Evolutionary conservation across 306 rosid genomes (phyloP).

Genomic region (Trifolium subterraneum): DNA sequence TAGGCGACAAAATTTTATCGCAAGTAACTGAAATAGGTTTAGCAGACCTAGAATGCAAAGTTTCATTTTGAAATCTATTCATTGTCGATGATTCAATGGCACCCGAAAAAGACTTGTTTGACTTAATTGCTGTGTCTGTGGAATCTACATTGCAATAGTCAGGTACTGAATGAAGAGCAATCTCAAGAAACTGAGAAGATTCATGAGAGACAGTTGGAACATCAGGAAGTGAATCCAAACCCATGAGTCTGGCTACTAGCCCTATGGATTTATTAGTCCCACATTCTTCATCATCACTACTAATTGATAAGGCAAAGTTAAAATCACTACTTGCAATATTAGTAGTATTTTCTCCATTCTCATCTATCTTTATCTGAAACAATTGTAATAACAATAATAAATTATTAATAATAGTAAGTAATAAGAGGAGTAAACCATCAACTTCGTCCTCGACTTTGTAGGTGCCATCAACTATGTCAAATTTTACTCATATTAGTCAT

Average conservation of each 20-base stretch:
- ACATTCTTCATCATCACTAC: conserved; percentile 61
- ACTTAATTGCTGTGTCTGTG: conserved; percentile 50
- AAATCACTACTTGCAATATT: conserved; percentile 54
- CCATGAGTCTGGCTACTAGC: conserved; percentile 88
- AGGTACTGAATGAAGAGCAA: conserved; percentile 38
- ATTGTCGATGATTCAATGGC: conserved; percentile 3
- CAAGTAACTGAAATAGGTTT: conserved; percentile 78
- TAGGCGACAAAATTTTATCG: conserved; percentile 80
- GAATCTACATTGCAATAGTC: conserved; percentile 48
- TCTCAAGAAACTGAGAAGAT: conserved; percentile 37
- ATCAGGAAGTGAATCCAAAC: conserved; percentile 86
- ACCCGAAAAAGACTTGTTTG: conserved; percentile 34
- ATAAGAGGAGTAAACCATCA: too few relatives aligned
- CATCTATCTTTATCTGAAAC: conserved; percentile 66
- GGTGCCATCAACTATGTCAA: too few relatives aligned
- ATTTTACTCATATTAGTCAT: too few relatives aligned
- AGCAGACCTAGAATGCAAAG: conserved; percentile 78
- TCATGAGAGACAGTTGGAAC: conserved; percentile 39
- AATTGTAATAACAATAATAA: conserved; percentile 15
- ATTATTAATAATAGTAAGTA: not conserved
- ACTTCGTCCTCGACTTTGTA: too few relatives aligned
- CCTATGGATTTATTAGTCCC: conserved; percentile 65
- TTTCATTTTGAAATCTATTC: conserved; percentile 78
- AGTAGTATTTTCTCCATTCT: conserved; percentile 61
- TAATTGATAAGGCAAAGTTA: conserved; percentile 52